These are phyloP conservation scores for Zea mays DNA, from an alignment of 176 grass and related monocot genomes.

Conservation along the genomic window Zm-B73-REFERENCE-NAM-5.0 NC_050099.1:248496501-248497000, in stretches of 20 bases:
- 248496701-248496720: background rate
- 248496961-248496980: too few relatives aligned
- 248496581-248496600: background rate
- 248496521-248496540: too few relatives aligned
- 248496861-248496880: too few relatives aligned
- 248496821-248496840: background rate
- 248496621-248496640: background rate
- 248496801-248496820: background rate
- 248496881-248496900: background rate
- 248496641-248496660: background rate
- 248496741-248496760: background rate
- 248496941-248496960: too few relatives aligned
- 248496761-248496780: background rate
- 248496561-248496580: background rate
- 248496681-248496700: background rate
- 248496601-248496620: background rate
- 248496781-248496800: background rate
- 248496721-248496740: background rate
- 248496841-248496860: background rate
- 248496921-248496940: too few relatives aligned
- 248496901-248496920: too few relatives aligned
- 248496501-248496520: too few relatives aligned
- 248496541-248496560: too few relatives aligned
- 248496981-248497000: too few relatives aligned
- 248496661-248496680: background rate